Percentiles rank a stretch among this genome's conserved stretches.
Conservation (phyloP, 179 eudicot species). For the Pouteria campechiana region DNA sequence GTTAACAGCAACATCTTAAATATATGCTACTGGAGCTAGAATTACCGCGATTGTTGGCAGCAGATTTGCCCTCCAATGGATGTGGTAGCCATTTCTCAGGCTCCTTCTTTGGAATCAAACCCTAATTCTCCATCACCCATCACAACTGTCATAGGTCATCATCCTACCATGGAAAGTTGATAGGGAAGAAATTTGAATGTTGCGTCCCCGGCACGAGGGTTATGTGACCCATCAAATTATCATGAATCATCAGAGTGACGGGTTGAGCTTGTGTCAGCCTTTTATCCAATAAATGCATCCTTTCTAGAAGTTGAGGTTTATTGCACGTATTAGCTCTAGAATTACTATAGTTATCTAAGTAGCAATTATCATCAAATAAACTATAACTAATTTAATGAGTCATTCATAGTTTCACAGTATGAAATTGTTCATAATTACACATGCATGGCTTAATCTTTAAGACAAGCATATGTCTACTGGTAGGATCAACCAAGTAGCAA, state of each 20-base stretch:
- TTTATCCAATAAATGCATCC: neutral
- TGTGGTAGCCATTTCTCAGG: constrained; percentile 5
- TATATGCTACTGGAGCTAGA: neutral
- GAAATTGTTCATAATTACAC: constrained; percentile 21
- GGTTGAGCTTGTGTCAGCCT: neutral
- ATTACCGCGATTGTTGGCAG: neutral
- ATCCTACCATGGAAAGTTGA: constrained; percentile 2
- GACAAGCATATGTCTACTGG: constrained; percentile 74
- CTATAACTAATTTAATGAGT: constrained; percentile 3
- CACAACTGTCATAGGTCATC: constrained; percentile 1
- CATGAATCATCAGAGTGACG: neutral
- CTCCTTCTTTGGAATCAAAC: constrained; percentile 5
- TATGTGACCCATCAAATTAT: neutral
- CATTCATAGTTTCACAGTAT: constrained; percentile 6
- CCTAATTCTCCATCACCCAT: constrained; percentile 7
- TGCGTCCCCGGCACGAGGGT: neutral
- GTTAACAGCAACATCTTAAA: neutral
- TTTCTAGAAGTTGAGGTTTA: neutral
- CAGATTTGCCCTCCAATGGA: constrained; percentile 2
- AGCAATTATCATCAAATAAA: neutral
- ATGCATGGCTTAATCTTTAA: constrained; percentile 55
- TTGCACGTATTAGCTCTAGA: neutral
- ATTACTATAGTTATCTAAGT: neutral
- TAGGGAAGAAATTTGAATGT: constrained; percentile 2
- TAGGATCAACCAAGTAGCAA: constrained; percentile 36